Evolutionary conservation across 345 rosid species (phyloP).

Genomic region (Citrus reticulata): DNA sequence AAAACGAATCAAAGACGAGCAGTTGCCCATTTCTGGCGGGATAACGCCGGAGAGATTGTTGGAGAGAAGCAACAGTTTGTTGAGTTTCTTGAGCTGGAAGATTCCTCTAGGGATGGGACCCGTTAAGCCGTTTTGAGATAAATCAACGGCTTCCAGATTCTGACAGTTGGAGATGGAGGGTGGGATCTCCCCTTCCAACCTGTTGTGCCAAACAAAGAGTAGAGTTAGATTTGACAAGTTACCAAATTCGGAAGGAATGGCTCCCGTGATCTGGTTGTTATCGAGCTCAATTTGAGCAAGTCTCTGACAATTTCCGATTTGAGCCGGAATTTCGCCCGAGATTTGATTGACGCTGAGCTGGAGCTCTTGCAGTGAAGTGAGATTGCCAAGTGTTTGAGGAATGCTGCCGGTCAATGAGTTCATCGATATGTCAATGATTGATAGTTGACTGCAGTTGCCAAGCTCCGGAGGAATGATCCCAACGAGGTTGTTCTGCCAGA

Average conservation of each 20-base stretch:
- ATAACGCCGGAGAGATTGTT: slow-evolving; percentile 63
- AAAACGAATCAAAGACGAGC: slow-evolving; percentile 58
- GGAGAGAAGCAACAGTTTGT: slow-evolving; percentile 75
- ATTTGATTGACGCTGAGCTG: slow-evolving; percentile 76
- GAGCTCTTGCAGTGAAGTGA: slow-evolving; percentile 53
- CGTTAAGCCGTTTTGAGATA: slow-evolving; percentile 65
- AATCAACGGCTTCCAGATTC: slow-evolving; percentile 71
- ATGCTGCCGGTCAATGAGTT: slow-evolving; percentile 74
- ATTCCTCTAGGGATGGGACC: slow-evolving; percentile 77
- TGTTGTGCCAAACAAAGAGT: slow-evolving; percentile 80
- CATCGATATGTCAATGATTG: slow-evolving; percentile 63
- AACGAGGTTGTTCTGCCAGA: slow-evolving; percentile 75
- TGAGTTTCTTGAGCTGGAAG: slow-evolving; percentile 58
- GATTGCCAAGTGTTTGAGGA: slow-evolving; percentile 58
- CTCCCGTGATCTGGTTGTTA: slow-evolving; percentile 71
- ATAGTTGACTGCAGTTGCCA: slow-evolving; percentile 55
- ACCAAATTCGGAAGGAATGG: slow-evolving; percentile 64
- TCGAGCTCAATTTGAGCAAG: slow-evolving; percentile 76
- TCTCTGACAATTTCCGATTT: slow-evolving; percentile 51
- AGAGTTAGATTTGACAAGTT: slow-evolving; percentile 56
- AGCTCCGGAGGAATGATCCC: slow-evolving; percentile 72
- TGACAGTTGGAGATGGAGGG: slow-evolving; percentile 54
- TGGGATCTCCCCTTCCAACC: slow-evolving; percentile 73
- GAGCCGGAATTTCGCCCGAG: slow-evolving; percentile 64
- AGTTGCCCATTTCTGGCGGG: slow-evolving; percentile 67